phyloP scores from a whole-genome alignment of 1,284 basidiomycete species.

The Pisolithus thermaeus region DNA sequence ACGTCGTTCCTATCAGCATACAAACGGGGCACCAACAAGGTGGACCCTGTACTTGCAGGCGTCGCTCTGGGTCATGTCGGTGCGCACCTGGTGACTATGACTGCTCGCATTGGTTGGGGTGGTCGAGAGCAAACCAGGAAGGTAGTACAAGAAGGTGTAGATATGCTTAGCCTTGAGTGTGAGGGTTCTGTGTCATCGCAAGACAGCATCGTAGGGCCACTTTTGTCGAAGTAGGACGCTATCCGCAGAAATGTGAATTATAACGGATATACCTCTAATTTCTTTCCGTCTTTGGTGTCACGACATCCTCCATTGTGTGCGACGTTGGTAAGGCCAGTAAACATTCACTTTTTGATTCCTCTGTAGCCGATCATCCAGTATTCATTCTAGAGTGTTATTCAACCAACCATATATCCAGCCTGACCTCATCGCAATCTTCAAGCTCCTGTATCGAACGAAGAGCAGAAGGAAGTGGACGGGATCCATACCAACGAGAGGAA shows the following conservation, averaged over 20 bases:
- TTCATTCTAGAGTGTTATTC: too few species aligned
- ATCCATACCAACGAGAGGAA: too few species aligned
- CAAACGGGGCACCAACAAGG: slow-evolving; percentile 14
- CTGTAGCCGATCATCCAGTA: too few species aligned
- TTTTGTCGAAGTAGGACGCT: slow-evolving; percentile 10
- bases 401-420: too few species aligned
- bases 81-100: slow-evolving; percentile 42
- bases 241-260: neutral
- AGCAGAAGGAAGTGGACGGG: too few species aligned
- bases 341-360: too few species aligned
- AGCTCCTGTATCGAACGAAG: too few species aligned
- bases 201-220: slow-evolving; percentile 24
- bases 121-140: slow-evolving; percentile 38
- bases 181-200: slow-evolving; percentile 24
- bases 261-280: neutral
- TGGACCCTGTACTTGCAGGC: slow-evolving; percentile 20
- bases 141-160: slow-evolving; percentile 43
- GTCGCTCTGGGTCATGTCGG: slow-evolving; percentile 40
- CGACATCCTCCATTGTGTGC: too few species aligned
- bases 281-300: too few species aligned
- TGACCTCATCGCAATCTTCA: too few species aligned
- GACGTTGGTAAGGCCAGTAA: too few species aligned
- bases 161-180: slow-evolving; percentile 32
- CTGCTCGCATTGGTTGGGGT: slow-evolving; percentile 42
- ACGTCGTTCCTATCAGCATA: slow-evolving; percentile 42